phyloP scores from a whole-genome alignment of 768 basidiomycete genomes.

The Mycena venus region DNA sequence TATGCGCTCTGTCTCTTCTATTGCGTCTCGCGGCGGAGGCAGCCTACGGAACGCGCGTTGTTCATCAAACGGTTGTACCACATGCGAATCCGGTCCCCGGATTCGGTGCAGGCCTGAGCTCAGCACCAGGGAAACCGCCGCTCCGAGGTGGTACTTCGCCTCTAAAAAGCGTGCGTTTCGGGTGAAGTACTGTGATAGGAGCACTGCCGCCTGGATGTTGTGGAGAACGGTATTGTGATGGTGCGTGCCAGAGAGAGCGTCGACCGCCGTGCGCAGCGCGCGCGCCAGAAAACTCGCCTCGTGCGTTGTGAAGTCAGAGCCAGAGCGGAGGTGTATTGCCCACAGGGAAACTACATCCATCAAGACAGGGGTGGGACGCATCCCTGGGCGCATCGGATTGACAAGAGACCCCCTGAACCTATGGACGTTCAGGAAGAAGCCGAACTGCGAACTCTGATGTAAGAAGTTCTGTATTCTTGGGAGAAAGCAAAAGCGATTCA shows the following conservation, averaged over 20 bases:
- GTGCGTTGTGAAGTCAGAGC: neutral
- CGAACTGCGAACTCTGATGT: no score
- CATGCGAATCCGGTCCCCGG: neutral
- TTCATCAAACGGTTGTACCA: conserved; percentile 19
- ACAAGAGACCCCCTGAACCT: neutral
- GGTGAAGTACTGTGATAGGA: conserved; percentile 60
- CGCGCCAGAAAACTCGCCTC: neutral
- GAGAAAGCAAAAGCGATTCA: no score
- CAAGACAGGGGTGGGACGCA: neutral
- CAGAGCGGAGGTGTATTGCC: neutral
- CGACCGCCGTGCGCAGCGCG: neutral
- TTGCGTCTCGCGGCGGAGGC: neutral
- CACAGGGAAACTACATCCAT: neutral
- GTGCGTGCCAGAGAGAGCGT: neutral
- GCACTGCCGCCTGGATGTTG: conserved; percentile 53
- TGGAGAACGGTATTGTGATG: no score
- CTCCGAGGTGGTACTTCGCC: conserved; percentile 55
- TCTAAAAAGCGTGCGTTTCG: conserved; percentile 55
- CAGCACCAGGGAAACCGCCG: conserved; percentile 48
- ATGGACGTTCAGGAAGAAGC: no score
- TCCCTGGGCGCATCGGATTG: neutral
- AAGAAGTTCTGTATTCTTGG: no score
- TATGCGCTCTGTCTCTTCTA: neutral
- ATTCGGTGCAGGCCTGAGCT: conserved; percentile 37
- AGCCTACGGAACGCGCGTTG: conserved; percentile 43